Conservation (phyloP, 495 filamentous ascomycete species). For the Talaromyces nanjingensis region DNA sequence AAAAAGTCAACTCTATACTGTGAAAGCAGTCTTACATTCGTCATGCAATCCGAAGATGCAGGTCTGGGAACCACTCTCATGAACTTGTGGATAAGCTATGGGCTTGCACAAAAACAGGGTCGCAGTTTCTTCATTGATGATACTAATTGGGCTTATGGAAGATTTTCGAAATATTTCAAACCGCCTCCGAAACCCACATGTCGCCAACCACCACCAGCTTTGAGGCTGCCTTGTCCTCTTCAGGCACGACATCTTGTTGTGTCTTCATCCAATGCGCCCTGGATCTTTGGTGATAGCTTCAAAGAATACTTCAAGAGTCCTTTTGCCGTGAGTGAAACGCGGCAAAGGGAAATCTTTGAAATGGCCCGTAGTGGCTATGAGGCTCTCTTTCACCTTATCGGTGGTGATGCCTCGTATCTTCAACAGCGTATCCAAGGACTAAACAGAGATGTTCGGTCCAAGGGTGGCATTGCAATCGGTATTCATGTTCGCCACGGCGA, state of each 20-base stretch:
- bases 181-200: slow-evolving; percentile 50
- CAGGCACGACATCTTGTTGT: slow-evolving; percentile 60
- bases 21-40: slow-evolving; percentile 59
- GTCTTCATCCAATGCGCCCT: slow-evolving; percentile 51
- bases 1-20: slow-evolving; percentile 43
- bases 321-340: slow-evolving; percentile 35
- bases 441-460: slow-evolving; percentile 32
- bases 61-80: slow-evolving; percentile 64
- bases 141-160: slow-evolving; percentile 67
- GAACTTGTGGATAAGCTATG: slow-evolving; percentile 71
- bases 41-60: slow-evolving; percentile 58
- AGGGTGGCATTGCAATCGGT: slow-evolving; percentile 48
- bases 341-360: slow-evolving; percentile 48
- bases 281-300: slow-evolving; percentile 52
- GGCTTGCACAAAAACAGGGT: slow-evolving; percentile 59
- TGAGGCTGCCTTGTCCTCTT: slow-evolving; percentile 65
- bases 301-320: slow-evolving; percentile 40
- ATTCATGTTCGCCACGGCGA: slow-evolving; percentile 72
- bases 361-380: slow-evolving; percentile 58
- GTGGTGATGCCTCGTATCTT: slow-evolving; percentile 52
- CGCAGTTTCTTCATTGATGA: slow-evolving; percentile 72
- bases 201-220: slow-evolving; percentile 50
- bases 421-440: slow-evolving; percentile 40
- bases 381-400: slow-evolving; percentile 52
- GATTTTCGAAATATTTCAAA: slow-evolving; percentile 59